Evolutionary conservation across 2,329 filamentous ascomycete genomes (phyloP), one percentile per base, ranked within the genome.

Genomic region (Eutypa lata): DNA sequence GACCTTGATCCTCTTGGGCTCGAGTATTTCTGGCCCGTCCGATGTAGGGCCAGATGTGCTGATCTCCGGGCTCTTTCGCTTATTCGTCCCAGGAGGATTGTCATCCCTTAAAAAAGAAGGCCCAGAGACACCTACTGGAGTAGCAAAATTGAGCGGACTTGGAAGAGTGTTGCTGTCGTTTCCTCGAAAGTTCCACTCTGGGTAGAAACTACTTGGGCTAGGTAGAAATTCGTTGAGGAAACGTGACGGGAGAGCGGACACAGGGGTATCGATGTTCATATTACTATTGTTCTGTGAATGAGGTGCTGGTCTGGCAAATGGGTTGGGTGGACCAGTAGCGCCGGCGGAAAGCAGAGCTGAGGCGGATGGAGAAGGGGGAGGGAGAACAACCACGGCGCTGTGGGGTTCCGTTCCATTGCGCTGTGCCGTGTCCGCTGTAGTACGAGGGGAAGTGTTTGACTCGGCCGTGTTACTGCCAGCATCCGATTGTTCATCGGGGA

Each of bases 101-200:
- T 86, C 83, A 19, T 87, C 83, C 53, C 82, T 73, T 50, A 87
- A 61, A 59, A 87, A 87, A 53, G 82, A 86, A 2, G 84, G 84
- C 2, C 84, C 84, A 1, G 77, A 80, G 2, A 77, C 80, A 2
- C 80, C 79, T 2, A 86, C 75, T 0, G 94, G 94, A 1, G 94
- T 97, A 33, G 90, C 89, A 71, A 97, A 97, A 55, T 92, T 96
- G 58, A 97, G 75, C 10, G 94, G 94, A 68, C 91, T 97, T 0
- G 92, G 92, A 47, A 97, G 78, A 60, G 95, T 94, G 64, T 94
- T 96, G 68, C 81, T 89, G 60, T 94, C 89, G 52, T 77, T 70
- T 65, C 80, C 68, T 69, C 85, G 67, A 69, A 90, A 91, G 60
- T 88, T 87, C 92, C 92, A 97, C 57, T 96, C 91, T 0, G 89